A percentile compares a stretch with the other conserved stretches of the same genome.
Conservation (phyloP, 139 green algal genomes). For the Chlamydomonas sphaeroides region DNA sequence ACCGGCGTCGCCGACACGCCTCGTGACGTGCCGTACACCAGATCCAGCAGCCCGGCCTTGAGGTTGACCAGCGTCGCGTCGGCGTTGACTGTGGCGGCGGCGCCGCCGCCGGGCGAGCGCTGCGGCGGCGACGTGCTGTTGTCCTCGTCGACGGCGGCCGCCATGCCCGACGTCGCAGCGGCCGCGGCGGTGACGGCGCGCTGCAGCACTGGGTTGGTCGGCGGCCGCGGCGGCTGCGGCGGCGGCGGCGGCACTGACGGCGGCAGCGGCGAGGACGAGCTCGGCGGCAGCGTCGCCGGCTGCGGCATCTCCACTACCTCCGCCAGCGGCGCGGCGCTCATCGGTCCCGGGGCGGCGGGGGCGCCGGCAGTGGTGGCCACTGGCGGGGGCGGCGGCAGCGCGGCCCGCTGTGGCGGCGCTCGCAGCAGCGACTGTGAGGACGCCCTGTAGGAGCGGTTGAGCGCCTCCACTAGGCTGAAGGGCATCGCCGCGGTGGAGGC, state of each 20-base stretch:
- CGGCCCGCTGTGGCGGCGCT: background rate
- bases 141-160: background rate
- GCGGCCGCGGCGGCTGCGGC: background rate
- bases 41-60: conserved; percentile 62
- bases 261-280: too few relatives aligned
- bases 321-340: too few relatives aligned
- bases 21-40: conserved; percentile 66
- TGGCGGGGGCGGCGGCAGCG: too few relatives aligned
- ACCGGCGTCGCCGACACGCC: conserved; percentile 51
- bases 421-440: background rate
- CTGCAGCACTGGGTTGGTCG: background rate
- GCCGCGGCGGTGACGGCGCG: background rate
- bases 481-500: background rate
- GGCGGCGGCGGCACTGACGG: too few relatives aligned
- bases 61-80: background rate
- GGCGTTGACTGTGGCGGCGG: background rate
- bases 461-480: background rate
- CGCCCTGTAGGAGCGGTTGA: background rate
- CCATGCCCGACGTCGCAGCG: background rate
- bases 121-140: background rate
- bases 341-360: too few relatives aligned
- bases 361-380: too few relatives aligned
- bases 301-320: too few relatives aligned
- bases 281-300: too few relatives aligned
- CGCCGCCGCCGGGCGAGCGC: too few relatives aligned